A percentile compares a stretch with the other conserved stretches of the same genome.
Evolutionary conservation across 495 filamentous ascomycete genomes (phyloP).

Genomic region (Articulospora tetracladia): DNA sequence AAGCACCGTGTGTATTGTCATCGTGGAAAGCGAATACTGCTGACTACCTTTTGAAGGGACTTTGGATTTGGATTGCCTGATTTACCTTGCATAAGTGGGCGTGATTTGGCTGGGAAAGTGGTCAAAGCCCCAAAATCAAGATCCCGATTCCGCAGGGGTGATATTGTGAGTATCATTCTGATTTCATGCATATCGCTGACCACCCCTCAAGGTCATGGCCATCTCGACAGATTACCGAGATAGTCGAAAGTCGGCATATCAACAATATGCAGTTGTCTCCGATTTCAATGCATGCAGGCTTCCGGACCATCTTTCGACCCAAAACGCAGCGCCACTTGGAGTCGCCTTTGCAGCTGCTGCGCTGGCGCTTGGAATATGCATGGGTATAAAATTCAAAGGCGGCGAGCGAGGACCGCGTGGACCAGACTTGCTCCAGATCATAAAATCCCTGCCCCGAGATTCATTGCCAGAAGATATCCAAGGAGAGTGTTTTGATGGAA

Average conservation of each 20-base stretch:
- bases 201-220: conserved; percentile 40
- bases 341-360: conserved; percentile 61
- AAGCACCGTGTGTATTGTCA: conserved; percentile 51
- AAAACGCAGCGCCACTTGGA: conserved; percentile 55
- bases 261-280: conserved; percentile 61
- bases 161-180: conserved; percentile 37
- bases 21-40: background rate
- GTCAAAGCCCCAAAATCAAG: conserved; percentile 38
- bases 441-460: conserved; percentile 34
- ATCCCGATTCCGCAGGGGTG: conserved; percentile 47
- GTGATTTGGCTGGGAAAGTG: conserved; percentile 59
- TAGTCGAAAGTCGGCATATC: conserved; percentile 63
- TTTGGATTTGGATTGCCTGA: conserved; percentile 63
- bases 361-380: conserved; percentile 55
- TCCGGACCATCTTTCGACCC: conserved; percentile 39
- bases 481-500: conserved; percentile 47
- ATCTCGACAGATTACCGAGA: conserved; percentile 71
- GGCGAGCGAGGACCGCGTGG: conserved; percentile 35
- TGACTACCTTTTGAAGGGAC: conserved; percentile 36
- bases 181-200: background rate
- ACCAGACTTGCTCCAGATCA: conserved; percentile 46
- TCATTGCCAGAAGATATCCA: conserved; percentile 48
- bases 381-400: conserved; percentile 53
- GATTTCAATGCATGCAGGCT: conserved; percentile 60
- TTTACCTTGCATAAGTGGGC: conserved; percentile 63